Percentiles rank a stretch among this genome's conserved stretches.
These are phyloP conservation scores for Pseudonectria buxi DNA, from an alignment of 2,329 filamentous ascomycete genomes.

Conservation along the genomic window DNA sequence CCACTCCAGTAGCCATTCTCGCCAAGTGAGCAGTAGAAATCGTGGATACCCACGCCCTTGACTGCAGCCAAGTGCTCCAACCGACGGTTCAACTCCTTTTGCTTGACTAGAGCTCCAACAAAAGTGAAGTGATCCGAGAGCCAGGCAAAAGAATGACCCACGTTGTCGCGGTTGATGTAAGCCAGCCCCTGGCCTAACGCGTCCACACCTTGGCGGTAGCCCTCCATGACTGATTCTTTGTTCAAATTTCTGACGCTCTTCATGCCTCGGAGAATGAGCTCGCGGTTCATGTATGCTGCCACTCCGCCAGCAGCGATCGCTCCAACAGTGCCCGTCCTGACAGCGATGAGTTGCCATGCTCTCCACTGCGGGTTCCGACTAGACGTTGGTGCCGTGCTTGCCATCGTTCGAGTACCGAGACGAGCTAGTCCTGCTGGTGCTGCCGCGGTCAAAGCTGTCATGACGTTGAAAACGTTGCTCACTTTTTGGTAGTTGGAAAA, in stretches of 20 bases:
- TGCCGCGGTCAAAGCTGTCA: conserved; percentile 45
- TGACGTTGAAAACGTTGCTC: conserved; percentile 49
- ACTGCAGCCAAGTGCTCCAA: conserved; percentile 56
- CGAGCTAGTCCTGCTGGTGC: conserved; percentile 38
- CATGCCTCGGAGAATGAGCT: conserved; percentile 52
- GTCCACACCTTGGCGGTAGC: conserved; percentile 43
- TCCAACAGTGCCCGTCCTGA: conserved; percentile 74
- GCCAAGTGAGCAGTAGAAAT: conserved; percentile 72
- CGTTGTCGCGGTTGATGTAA: conserved; percentile 51
- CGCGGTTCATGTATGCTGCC: conserved; percentile 71
- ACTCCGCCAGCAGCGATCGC: conserved; percentile 76
- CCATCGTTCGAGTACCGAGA: conserved; percentile 13
- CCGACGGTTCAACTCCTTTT: conserved; percentile 62
- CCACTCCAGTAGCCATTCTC: conserved; percentile 59
- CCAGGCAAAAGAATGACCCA: conserved; percentile 67
- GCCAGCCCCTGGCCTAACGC: conserved; percentile 47
- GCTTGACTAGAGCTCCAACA: conserved; percentile 69
- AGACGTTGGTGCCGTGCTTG: conserved; percentile 13
- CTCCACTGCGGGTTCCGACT: conserved; percentile 39
- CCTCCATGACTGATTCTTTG: conserved; percentile 39
- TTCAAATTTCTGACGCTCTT: conserved; percentile 41
- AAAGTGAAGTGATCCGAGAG: conserved; percentile 80
- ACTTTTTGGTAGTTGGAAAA: conserved; percentile 55
- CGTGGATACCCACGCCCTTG: conserved; percentile 60
- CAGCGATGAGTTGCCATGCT: conserved; percentile 58